These are phyloP conservation scores for Populus ilicifolia DNA, from an alignment of 345 rosid genomes.

Conservation along the genomic window DNA sequence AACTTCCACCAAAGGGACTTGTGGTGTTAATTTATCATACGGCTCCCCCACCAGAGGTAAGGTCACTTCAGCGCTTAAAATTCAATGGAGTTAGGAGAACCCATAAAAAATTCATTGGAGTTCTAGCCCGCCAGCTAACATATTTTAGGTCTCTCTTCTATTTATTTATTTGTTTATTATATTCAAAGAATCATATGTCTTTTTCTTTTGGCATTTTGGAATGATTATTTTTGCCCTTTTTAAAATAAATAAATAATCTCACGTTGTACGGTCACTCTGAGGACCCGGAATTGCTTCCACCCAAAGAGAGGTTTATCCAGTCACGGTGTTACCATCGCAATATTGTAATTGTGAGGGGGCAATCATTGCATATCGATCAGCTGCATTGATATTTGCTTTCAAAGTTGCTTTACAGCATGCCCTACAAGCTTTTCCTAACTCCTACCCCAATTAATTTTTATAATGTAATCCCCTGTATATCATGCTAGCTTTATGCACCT, in stretches of 20 bases:
- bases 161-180: not conserved
- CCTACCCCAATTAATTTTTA: not conserved
- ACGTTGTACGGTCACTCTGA: not conserved
- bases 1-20: too few species aligned
- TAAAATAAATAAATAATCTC: not conserved
- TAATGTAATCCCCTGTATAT: not conserved
- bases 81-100: too few species aligned
- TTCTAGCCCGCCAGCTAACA: too few species aligned
- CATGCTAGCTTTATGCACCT: constrained; percentile 17
- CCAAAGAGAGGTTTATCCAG: not conserved
- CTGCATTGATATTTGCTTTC: constrained; percentile 26
- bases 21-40: too few species aligned
- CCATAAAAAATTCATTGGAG: too few species aligned
- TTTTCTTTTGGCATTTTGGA: not conserved
- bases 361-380: not conserved
- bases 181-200: not conserved
- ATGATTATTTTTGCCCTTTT: not conserved
- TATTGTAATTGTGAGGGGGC: constrained; percentile 1
- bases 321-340: not conserved
- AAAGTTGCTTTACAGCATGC: constrained; percentile 30
- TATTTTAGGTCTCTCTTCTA: not conserved
- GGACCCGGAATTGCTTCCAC: not conserved
- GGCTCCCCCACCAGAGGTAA: too few species aligned
- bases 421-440: constrained; percentile 15
- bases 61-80: too few species aligned